These are phyloP conservation scores for Fusarium praegraminearum DNA, from an alignment of 2,329 filamentous ascomycete species.

Conservation along the genomic window DNA sequence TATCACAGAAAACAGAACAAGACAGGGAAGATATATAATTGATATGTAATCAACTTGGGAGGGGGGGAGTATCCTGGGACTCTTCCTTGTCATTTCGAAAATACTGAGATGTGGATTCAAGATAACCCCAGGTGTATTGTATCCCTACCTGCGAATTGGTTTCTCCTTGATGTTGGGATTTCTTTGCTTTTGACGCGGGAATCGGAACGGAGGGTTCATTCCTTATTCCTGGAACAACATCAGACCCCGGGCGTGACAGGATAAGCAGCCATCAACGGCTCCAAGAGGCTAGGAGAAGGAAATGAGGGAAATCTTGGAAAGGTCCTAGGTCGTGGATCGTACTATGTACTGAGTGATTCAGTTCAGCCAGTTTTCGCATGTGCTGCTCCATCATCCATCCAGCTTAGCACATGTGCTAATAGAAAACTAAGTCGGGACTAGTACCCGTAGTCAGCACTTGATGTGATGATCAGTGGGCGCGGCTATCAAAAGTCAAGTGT, in stretches of 20 bases:
- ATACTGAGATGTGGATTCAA: constrained; percentile 29
- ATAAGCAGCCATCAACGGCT: constrained; percentile 22
- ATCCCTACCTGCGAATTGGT: constrained; percentile 4
- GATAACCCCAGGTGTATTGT: background rate
- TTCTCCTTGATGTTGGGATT: constrained; percentile 26
- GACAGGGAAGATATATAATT: background rate
- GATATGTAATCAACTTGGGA: constrained; percentile 1
- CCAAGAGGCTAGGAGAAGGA: constrained; percentile 8
- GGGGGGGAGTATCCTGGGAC: constrained; percentile 17
- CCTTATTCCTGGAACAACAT: constrained; percentile 17
- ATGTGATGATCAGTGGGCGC: constrained; percentile 34
- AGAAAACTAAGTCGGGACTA: constrained; percentile 27
- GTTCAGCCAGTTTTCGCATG: constrained; percentile 2
- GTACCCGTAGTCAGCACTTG: constrained; percentile 34
- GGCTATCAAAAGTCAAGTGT: constrained; percentile 9
- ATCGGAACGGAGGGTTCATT: constrained; percentile 27
- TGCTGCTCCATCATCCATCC: constrained; percentile 7
- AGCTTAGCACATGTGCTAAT: constrained; percentile 26
- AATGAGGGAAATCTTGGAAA: constrained; percentile 30
- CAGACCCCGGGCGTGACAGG: constrained; percentile 28
- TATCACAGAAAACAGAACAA: constrained; percentile 7
- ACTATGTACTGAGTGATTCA: constrained; percentile 2
- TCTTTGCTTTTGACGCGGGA: constrained; percentile 36
- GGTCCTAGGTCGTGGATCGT: constrained; percentile 13
- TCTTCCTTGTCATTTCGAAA: constrained; percentile 25